phyloP scores from a whole-genome alignment of 2,329 filamentous ascomycete species.

The Penicillium thymicola region DNA sequence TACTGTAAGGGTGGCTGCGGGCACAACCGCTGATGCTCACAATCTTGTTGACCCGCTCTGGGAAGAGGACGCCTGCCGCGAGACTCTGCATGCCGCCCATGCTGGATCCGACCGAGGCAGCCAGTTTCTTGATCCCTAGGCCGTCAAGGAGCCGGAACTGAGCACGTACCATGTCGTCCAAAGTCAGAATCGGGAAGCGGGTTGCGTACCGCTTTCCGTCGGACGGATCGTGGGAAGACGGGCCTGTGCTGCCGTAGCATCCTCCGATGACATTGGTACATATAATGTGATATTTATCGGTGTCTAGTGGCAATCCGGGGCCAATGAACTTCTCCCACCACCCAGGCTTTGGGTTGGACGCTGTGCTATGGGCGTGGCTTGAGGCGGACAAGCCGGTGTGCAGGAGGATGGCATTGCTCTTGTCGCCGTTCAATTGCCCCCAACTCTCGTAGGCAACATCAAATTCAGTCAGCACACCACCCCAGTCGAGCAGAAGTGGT shows the following conservation, averaged over 20 bases:
- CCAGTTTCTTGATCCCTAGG: conserved; percentile 72
- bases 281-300: conserved; percentile 85
- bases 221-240: conserved; percentile 79
- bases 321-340: conserved; percentile 99
- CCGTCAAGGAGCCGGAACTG: conserved; percentile 85
- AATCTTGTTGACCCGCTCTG: conserved; percentile 74
- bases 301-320: conserved; percentile 78
- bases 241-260: conserved; percentile 93
- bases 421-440: conserved; percentile 75
- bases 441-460: conserved; percentile 89
- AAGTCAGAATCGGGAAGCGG: conserved; percentile 88
- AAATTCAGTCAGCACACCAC: conserved; percentile 84
- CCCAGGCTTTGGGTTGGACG: conserved; percentile 77
- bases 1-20: conserved; percentile 92
- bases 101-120: conserved; percentile 90
- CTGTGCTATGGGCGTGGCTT: conserved; percentile 93
- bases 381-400: conserved; percentile 96
- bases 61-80: conserved; percentile 79
- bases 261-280: conserved; percentile 97
- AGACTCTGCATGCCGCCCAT: conserved; percentile 99
- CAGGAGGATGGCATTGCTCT: conserved; percentile 83
- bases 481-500: conserved; percentile 86
- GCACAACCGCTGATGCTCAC: conserved; percentile 92
- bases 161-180: conserved; percentile 96
- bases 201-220: conserved; percentile 89